Conservation (phyloP, 2,329 filamentous ascomycete genomes). For the Fusarium agapanthi region DNA sequence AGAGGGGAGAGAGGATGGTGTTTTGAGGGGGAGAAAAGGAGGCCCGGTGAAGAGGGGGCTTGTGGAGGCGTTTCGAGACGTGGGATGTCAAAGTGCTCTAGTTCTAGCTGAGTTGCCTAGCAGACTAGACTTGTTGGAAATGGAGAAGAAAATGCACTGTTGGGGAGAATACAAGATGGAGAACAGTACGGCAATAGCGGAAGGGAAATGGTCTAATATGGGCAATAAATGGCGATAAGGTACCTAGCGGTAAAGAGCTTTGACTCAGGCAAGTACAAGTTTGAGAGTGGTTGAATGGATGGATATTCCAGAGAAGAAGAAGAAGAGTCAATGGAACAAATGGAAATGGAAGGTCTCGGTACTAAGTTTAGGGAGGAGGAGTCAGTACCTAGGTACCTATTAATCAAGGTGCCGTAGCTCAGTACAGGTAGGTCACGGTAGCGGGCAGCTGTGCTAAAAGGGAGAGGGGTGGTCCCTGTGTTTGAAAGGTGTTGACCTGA, state of each 20-base stretch:
- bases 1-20: constrained; percentile 23
- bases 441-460: constrained; percentile 3
- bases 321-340: constrained; percentile 1
- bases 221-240: background rate
- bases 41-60: constrained; percentile 18
- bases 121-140: background rate
- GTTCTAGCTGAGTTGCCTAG: background rate
- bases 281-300: background rate
- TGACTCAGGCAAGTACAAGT: background rate
- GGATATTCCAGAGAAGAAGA: background rate
- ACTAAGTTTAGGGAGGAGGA: background rate
- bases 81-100: constrained; percentile 29
- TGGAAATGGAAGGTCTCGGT: background rate
- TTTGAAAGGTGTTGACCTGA: background rate
- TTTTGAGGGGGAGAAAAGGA: constrained; percentile 35
- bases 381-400: background rate
- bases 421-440: background rate
- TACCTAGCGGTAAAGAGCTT: background rate
- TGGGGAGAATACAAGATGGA: background rate
- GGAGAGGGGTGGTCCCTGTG: constrained; percentile 3
- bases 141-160: background rate
- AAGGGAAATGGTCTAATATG: background rate
- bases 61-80: constrained; percentile 34
- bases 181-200: background rate
- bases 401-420: background rate